Percentiles rank a stretch among this genome's conserved stretches.
phyloP scores from a whole-genome alignment of 2,329 filamentous ascomycete genomes.

The Monilinia fructigena region DNA sequence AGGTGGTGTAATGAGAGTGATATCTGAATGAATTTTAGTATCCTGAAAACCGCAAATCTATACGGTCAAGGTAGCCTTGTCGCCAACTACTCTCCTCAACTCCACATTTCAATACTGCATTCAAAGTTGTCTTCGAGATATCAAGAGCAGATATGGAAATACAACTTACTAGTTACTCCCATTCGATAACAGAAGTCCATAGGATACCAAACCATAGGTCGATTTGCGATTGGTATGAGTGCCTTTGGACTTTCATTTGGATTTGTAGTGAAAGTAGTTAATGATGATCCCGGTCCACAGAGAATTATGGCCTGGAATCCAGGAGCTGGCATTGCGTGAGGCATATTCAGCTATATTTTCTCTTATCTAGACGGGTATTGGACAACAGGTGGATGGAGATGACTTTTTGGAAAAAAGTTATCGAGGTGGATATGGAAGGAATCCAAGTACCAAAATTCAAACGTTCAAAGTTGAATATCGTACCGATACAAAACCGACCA shows the following conservation, averaged over 20 bases:
- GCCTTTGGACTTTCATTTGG: conserved; percentile 81
- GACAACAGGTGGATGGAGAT: neutral
- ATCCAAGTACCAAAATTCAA: neutral
- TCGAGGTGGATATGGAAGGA: neutral
- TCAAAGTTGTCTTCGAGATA: neutral
- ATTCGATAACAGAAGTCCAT: conserved; percentile 82
- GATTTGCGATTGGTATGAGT: conserved; percentile 76
- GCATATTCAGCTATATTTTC: conserved; percentile 51
- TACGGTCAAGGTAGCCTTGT: neutral
- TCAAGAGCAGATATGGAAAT: neutral
- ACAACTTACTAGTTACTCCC: conserved; percentile 64
- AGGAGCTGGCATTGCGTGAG: conserved; percentile 73
- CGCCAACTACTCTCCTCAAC: neutral
- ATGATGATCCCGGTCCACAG: conserved; percentile 77
- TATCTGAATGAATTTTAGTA: conserved; percentile 46
- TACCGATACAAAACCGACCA: neutral
- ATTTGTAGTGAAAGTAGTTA: conserved; percentile 78
- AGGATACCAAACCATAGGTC: conserved; percentile 88
- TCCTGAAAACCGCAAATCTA: neutral
- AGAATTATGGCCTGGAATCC: conserved; percentile 82
- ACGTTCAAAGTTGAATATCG: neutral
- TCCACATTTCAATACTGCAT: neutral
- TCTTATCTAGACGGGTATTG: neutral
- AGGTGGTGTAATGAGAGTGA: conserved; percentile 62
- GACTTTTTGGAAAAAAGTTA: neutral